Conservation (phyloP, 2,329 filamentous ascomycete genomes). For the Cladophialophora immunda region DNA sequence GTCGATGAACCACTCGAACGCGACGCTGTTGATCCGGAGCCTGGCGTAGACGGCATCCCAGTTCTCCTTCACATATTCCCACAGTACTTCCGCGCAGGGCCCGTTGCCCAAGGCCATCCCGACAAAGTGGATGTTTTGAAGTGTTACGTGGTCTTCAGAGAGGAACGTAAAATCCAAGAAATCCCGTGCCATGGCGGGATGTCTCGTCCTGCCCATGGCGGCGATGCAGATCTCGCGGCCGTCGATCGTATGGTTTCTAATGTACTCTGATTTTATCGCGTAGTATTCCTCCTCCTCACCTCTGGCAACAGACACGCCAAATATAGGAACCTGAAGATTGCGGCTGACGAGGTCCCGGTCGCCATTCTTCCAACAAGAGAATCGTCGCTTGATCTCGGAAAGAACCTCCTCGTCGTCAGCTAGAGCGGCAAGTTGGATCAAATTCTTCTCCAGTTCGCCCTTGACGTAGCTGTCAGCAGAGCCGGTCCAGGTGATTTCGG, state of each 20-base stretch:
- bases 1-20: conserved; percentile 88
- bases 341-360: conserved; percentile 78
- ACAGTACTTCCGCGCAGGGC: conserved; percentile 73
- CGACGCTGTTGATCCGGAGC: conserved; percentile 81
- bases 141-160: conserved; percentile 81
- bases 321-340: conserved; percentile 81
- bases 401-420: conserved; percentile 77
- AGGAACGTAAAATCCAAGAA: conserved; percentile 70
- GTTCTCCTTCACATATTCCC: conserved; percentile 85
- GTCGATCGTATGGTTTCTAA: conserved; percentile 82
- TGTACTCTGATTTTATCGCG: conserved; percentile 84
- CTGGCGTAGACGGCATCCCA: conserved; percentile 76
- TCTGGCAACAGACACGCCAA: conserved; percentile 78
- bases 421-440: conserved; percentile 78
- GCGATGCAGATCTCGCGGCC: conserved; percentile 86
- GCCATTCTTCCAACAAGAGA: conserved; percentile 76
- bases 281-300: conserved; percentile 74
- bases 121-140: conserved; percentile 86
- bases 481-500: conserved; percentile 16
- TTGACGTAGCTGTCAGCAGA: conserved; percentile 19
- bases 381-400: conserved; percentile 78
- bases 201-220: conserved; percentile 77
- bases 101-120: conserved; percentile 76
- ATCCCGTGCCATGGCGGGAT: conserved; percentile 71
- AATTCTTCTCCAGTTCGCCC: conserved; percentile 72